phyloP scores from a whole-genome alignment of 2,329 filamentous ascomycete species.

The Cordyceps tenuipes region DNA sequence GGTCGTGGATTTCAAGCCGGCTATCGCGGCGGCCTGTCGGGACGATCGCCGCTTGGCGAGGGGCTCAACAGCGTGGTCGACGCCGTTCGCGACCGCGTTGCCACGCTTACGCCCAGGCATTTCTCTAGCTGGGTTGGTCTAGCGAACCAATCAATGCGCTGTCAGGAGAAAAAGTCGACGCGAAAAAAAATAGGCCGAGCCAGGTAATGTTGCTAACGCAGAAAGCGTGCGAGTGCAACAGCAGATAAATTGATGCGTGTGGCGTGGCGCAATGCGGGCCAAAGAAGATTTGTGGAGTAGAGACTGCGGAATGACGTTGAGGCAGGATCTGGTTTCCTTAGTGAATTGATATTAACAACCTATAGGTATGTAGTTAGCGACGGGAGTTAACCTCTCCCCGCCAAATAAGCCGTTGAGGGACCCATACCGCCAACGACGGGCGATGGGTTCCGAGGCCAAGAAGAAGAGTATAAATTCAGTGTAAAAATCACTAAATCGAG shows the following conservation, averaged over 20 bases:
- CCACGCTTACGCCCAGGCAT: conserved; percentile 19
- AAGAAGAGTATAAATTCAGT: not conserved
- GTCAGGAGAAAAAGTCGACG: not conserved
- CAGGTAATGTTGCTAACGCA: not conserved
- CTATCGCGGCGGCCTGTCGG: conserved; percentile 17
- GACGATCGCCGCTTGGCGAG: conserved; percentile 21
- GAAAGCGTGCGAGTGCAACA: not conserved
- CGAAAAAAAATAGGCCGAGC: too few relatives aligned
- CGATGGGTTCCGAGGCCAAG: not conserved
- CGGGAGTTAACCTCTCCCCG: too few relatives aligned
- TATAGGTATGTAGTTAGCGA: too few relatives aligned
- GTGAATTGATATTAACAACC: too few relatives aligned
- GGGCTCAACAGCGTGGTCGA: conserved; percentile 15
- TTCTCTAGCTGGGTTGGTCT: not conserved
- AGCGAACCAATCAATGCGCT: not conserved
- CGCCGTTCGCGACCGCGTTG: conserved; percentile 7
- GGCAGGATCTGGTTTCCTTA: too few relatives aligned
- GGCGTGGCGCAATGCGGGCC: not conserved
- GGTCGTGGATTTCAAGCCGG: conserved; percentile 2
- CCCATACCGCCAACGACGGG: not conserved
- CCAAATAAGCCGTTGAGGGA: not conserved
- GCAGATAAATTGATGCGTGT: not conserved
- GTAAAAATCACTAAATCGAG: not conserved
- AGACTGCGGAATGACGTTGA: too few relatives aligned
- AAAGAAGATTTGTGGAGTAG: not conserved